These are phyloP conservation scores for Monosporascus sp. DNA, from an alignment of 2,329 filamentous ascomycete species.

Conservation along the genomic window DNA sequence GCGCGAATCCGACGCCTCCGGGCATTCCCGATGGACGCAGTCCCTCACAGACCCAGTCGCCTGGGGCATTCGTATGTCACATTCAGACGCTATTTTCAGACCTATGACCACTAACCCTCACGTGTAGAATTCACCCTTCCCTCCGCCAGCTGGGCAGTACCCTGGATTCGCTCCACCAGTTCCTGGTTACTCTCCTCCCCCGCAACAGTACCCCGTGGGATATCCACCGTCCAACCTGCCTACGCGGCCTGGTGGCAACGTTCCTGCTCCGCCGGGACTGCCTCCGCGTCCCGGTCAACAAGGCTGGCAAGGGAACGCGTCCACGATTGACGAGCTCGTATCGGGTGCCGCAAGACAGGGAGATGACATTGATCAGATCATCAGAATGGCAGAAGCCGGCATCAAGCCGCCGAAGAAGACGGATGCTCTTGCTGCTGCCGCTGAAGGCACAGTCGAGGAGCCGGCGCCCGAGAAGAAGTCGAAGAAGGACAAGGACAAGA, in stretches of 20 bases:
- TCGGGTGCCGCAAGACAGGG: constrained; percentile 39
- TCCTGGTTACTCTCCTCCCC: constrained; percentile 30
- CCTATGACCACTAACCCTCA: constrained; percentile 6
- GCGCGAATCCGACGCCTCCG: constrained; percentile 42
- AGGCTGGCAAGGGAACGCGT: constrained; percentile 30
- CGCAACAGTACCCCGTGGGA: constrained; percentile 29
- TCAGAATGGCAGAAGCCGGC: constrained; percentile 59
- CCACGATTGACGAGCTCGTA: constrained; percentile 43
- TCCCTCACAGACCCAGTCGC: constrained; percentile 46
- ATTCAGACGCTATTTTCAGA: constrained; percentile 1
- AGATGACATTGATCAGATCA: constrained; percentile 61
- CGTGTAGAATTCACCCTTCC: constrained; percentile 36
- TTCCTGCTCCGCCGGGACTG: constrained; percentile 35
- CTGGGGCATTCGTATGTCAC: constrained; percentile 54
- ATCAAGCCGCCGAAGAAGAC: constrained; percentile 44
- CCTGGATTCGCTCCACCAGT: constrained; percentile 34
- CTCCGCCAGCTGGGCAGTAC: constrained; percentile 34
- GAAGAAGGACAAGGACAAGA: constrained; percentile 65
- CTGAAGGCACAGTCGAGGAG: constrained; percentile 34
- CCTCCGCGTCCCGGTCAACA: constrained; percentile 38
- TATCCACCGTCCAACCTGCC: constrained; percentile 41
- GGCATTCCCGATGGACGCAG: constrained; percentile 39
- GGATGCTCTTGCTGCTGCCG: constrained; percentile 16
- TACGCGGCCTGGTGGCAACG: constrained; percentile 38
- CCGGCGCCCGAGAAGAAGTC: constrained; percentile 54